Evolutionary conservation across 148 eudicot species (phyloP).

Genomic region (Rhododendron simsii): DNA sequence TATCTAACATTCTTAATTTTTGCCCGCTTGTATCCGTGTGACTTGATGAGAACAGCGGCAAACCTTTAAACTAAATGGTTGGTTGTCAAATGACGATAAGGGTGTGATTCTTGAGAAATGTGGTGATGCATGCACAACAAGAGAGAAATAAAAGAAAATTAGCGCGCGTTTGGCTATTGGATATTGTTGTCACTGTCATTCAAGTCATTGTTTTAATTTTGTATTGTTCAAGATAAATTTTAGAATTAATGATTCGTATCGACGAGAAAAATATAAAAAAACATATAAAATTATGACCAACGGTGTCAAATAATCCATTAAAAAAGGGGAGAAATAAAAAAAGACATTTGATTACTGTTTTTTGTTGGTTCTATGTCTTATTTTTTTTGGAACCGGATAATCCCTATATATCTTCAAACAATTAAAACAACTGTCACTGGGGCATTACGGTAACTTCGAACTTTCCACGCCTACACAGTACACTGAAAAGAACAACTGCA

Average conservation of each 20-base stretch:
- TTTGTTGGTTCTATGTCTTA: neutral
- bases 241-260: neutral
- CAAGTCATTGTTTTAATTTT: too few relatives aligned
- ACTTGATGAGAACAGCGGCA: neutral
- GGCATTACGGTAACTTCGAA: neutral
- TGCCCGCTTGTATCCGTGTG: neutral
- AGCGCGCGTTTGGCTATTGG: neutral
- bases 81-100: neutral
- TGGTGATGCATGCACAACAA: neutral
- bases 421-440: neutral
- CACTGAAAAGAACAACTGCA: neutral
- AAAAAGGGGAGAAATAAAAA: neutral
- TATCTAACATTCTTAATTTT: neutral
- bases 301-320: neutral
- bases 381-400: too few relatives aligned
- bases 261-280: neutral
- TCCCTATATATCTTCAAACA: neutral
- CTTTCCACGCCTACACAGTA: neutral
- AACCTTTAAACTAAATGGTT: neutral
- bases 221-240: neutral
- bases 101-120: neutral
- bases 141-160: neutral
- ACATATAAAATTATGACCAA: neutral
- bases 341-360: neutral
- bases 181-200: neutral